A percentile compares a stretch with the other conserved stretches of the same genome.
Evolutionary conservation across 2,329 filamentous ascomycete species (phyloP).

Genomic region (Diplodia mutila): DNA sequence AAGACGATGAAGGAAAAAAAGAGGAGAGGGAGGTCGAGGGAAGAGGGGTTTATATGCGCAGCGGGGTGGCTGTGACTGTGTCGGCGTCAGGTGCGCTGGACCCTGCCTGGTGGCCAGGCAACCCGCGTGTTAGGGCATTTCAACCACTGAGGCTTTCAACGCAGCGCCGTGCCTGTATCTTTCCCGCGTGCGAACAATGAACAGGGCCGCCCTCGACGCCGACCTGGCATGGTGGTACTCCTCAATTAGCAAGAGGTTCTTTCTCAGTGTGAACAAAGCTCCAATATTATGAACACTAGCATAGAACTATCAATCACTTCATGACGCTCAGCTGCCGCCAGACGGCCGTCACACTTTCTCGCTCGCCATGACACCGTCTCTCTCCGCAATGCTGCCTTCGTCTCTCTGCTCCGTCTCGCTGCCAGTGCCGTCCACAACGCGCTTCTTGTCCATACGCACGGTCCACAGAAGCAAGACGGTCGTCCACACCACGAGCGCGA

Average conservation of each 20-base stretch:
- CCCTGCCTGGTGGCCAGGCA: background rate
- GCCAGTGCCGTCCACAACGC: conserved; percentile 2
- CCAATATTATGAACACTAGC: background rate
- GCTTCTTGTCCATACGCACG: background rate
- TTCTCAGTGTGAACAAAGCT: background rate
- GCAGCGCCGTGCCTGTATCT: too few relatives aligned
- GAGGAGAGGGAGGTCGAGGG: background rate
- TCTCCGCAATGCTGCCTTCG: conserved; percentile 32
- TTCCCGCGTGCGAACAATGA: too few relatives aligned
- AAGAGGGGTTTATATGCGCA: background rate
- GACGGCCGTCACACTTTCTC: background rate
- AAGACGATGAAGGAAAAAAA: background rate
- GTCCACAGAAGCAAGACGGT: conserved; percentile 54
- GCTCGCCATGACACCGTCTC: conserved; percentile 30
- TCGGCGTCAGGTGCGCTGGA: background rate
- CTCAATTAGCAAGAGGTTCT: background rate
- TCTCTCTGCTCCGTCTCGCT: conserved; percentile 8
- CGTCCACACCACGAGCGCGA: conserved; percentile 65
- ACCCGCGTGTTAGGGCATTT: too few relatives aligned
- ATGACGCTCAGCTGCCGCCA: background rate
- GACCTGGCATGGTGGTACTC: background rate
- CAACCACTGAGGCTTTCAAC: too few relatives aligned
- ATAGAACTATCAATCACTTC: background rate
- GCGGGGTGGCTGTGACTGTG: background rate
- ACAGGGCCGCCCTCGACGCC: too few relatives aligned